Base-by-base conservation (phyloP, 1,284 basidiomycete genomes). In the Marasmius fiardii region DNA sequence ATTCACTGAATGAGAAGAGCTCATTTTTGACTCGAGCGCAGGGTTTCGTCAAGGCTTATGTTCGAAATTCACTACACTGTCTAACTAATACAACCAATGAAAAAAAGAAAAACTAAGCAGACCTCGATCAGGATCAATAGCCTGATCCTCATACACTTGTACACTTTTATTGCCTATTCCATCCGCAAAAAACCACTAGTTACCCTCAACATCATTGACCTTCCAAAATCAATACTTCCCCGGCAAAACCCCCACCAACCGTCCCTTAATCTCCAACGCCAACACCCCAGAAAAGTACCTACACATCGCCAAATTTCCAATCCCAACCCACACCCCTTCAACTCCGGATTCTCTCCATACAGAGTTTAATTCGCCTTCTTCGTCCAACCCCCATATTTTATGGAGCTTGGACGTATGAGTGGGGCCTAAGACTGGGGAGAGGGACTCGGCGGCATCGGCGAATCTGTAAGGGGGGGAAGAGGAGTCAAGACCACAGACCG, bases 351-450 rank as follows among this genome's bases (percentile, higher is more conserved):
- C 72, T 28, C 78, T 68, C 69, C 74, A 79, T n/a, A 72, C 71
- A 2, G 74, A 73, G n/a, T 72, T 67, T 26, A 83, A 66, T 64
- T 85, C 80, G 0, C 79, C 79, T 56, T 84, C 81, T 26, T 67
- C 65, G 58, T 82, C 75, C 31, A 80, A 59, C 7, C 79, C 77
- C 84, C 82, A 86, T 45, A 84, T 72, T 0, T 71, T 70, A 34
- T 73, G 71, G 52, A 82, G 64, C 35, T 71, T 71, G n/a, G 72
- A 65, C 4, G 72, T 74, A 8, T 77, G 66, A 16, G 78, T 69
- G 8, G 76, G 68, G 0, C 77, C 77, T 37, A 80, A 70, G 45
- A 86, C 72, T 8, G 71, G 65, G 26, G 66, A 64, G 49, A 82
- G 67, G 4, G 75, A 74, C 26, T 67, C 64, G 26, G 68, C 62